Percentiles rank a stretch among this genome's conserved stretches.
Conservation (phyloP, 768 basidiomycete genomes). For the Amyloporia xantha region DNA sequence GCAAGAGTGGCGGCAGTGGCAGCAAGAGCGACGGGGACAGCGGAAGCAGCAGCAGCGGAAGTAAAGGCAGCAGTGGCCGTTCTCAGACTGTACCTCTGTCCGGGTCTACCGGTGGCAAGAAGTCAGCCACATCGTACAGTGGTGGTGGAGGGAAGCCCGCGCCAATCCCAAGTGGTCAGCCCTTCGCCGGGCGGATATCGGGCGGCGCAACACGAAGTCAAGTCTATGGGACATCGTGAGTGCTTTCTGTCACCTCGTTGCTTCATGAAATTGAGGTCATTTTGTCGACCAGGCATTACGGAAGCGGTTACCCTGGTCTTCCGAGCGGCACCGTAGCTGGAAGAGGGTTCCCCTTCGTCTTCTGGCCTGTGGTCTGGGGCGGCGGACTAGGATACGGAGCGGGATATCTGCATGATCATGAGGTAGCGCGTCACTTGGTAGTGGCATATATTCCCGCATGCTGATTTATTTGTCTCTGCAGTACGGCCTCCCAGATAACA, state of each 20-base stretch:
- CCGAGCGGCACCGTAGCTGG: constrained; percentile 38
- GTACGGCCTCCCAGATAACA: constrained; percentile 30
- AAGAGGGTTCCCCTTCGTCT: constrained; percentile 55
- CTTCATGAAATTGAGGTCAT: not conserved
- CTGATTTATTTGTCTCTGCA: constrained; percentile 6
- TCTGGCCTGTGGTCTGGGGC: constrained; percentile 57
- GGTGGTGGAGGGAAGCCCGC: constrained; percentile 18
- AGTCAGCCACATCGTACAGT: constrained; percentile 21
- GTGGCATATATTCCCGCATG: too few species aligned
- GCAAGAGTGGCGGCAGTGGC: constrained; percentile 7
- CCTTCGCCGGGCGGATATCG: constrained; percentile 30
- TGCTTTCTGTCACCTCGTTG: not conserved
- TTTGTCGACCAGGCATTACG: constrained; percentile 37
- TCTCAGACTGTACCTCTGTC: constrained; percentile 13
- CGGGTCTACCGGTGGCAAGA: constrained; percentile 18
- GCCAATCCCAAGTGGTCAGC: constrained; percentile 23
- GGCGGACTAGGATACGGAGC: constrained; percentile 23
- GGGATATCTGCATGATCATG: constrained; percentile 31
- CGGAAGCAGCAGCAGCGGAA: constrained; percentile 4
- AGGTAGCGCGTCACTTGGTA: constrained; percentile 30
- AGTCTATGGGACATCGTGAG: constrained; percentile 8
- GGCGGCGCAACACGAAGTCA: constrained; percentile 45
- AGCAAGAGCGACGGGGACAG: constrained; percentile 11
- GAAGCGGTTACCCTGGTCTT: constrained; percentile 57
- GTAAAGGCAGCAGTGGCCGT: constrained; percentile 6